phyloP scores from a whole-genome alignment of 2,329 filamentous ascomycete genomes.

The Lachnellula subtilissima region DNA sequence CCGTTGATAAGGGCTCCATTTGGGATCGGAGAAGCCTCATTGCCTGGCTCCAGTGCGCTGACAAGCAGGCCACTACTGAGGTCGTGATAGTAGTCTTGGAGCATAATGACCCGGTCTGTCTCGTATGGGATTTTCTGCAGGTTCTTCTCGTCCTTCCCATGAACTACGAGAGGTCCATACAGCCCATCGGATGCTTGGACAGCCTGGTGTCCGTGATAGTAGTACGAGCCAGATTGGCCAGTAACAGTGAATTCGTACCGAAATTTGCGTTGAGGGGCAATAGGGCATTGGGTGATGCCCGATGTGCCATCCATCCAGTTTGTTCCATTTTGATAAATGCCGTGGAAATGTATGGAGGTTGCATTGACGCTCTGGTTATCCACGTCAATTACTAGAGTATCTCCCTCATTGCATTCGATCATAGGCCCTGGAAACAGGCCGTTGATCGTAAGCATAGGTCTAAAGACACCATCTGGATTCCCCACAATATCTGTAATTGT shows the following conservation, averaged over 20 bases:
- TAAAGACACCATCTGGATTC: constrained; percentile 56
- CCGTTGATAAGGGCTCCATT: constrained; percentile 45
- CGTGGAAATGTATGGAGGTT: constrained; percentile 70
- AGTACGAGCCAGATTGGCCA: constrained; percentile 45
- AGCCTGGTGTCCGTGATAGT: constrained; percentile 63
- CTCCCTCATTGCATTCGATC: constrained; percentile 69
- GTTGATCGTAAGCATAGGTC: constrained; percentile 66
- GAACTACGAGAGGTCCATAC: constrained; percentile 62
- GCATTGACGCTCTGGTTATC: constrained; percentile 61
- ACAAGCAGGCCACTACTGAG: constrained; percentile 39
- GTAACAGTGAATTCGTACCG: constrained; percentile 64
- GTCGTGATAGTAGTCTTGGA: constrained; percentile 73
- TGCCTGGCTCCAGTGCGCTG: constrained; percentile 37
- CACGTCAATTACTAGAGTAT: constrained; percentile 64
- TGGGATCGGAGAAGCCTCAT: constrained; percentile 39
- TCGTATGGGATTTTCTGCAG: constrained; percentile 48
- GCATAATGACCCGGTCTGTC: constrained; percentile 57
- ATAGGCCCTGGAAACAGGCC: constrained; percentile 69
- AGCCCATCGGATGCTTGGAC: constrained; percentile 65
- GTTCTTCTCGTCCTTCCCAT: constrained; percentile 51
- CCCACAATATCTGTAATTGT: constrained; percentile 51
- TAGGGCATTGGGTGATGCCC: constrained; percentile 57
- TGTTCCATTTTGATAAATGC: constrained; percentile 71
- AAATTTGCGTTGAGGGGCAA: constrained; percentile 57
- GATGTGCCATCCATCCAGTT: constrained; percentile 70